These are phyloP conservation scores for Spergularia bocconei DNA, from an alignment of 148 eudicot genomes.

Conservation along the genomic window DNA sequence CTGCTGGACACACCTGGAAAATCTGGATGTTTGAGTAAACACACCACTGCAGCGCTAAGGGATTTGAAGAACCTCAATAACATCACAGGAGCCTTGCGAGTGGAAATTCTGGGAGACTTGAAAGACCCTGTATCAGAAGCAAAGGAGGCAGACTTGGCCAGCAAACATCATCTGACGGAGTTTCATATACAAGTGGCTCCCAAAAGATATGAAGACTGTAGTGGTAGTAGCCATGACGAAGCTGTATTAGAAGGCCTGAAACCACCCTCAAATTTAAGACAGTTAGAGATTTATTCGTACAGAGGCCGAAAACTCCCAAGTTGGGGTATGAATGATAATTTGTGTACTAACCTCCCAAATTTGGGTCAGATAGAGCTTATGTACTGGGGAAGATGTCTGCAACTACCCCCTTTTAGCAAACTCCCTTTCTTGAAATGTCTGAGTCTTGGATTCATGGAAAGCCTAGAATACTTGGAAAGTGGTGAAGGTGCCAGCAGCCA, in stretches of 20 bases:
- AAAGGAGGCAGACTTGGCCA: constrained; percentile 1
- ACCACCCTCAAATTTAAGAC: constrained; percentile 22
- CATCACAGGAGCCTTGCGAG: no score
- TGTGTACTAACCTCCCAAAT: constrained; percentile 17
- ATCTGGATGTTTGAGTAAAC: not conserved
- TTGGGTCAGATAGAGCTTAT: constrained; percentile 9
- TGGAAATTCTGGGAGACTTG: no score
- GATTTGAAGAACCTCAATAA: not conserved
- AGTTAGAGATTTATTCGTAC: not conserved
- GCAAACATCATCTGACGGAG: constrained; percentile 4
- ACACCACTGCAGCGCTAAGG: not conserved
- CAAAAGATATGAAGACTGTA: not conserved
- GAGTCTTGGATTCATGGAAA: not conserved
- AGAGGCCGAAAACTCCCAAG: constrained; percentile 20
- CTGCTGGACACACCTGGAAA: not conserved
- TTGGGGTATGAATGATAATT: constrained; percentile 17
- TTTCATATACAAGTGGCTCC: not conserved
- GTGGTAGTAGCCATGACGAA: not conserved
- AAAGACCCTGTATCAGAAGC: no score
- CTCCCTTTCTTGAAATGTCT: constrained; percentile 21
- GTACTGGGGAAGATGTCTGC: not conserved
- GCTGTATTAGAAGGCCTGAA: constrained; percentile 24
- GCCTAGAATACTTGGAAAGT: constrained; percentile 22
- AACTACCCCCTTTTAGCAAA: constrained; percentile 21
- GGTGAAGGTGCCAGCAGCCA: not conserved